These are phyloP conservation scores for Magnaporthiopsis poae DNA, from an alignment of 2,329 filamentous ascomycete genomes.

Conservation along the genomic window DNA sequence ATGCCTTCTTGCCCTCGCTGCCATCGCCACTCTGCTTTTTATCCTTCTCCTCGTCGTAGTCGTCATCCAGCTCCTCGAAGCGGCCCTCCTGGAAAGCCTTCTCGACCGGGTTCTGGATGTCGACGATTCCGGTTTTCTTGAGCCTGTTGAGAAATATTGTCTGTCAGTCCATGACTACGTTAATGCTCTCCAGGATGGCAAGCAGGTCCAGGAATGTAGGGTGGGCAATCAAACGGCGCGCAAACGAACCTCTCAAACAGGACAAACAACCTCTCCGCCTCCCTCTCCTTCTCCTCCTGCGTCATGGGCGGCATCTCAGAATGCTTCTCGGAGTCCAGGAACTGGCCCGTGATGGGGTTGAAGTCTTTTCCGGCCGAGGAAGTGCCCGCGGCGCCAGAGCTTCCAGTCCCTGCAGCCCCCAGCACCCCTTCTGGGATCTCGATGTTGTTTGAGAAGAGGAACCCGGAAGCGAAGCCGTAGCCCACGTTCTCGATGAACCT, in stretches of 20 bases:
- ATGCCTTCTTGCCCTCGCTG: not conserved
- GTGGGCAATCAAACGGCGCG: too few species aligned
- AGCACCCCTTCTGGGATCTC: conserved; percentile 53
- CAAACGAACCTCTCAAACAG: conserved; percentile 66
- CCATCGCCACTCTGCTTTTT: conserved; percentile 17
- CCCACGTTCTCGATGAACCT: conserved; percentile 85
- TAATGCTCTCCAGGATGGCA: not conserved
- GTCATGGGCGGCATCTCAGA: conserved; percentile 66
- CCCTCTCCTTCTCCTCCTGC: conserved; percentile 79
- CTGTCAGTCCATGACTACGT: not conserved
- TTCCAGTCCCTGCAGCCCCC: conserved; percentile 17
- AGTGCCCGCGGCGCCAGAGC: conserved; percentile 6
- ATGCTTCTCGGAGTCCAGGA: conserved; percentile 55
- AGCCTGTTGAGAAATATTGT: conserved; percentile 32
- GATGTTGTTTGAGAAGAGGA: conserved; percentile 75
- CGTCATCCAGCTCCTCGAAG: conserved; percentile 58
- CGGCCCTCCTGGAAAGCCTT: conserved; percentile 59
- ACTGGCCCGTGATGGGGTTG: conserved; percentile 83
- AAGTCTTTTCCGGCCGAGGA: conserved; percentile 32
- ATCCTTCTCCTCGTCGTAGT: conserved; percentile 37
- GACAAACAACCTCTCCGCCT: conserved; percentile 82
- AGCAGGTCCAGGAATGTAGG: not conserved
- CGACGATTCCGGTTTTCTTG: conserved; percentile 64
- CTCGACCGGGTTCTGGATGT: conserved; percentile 70
- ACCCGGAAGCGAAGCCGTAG: conserved; percentile 87